Evolutionary conservation across 2,329 filamentous ascomycete species (phyloP).

Genomic region (Exophiala lecanii-corni): DNA sequence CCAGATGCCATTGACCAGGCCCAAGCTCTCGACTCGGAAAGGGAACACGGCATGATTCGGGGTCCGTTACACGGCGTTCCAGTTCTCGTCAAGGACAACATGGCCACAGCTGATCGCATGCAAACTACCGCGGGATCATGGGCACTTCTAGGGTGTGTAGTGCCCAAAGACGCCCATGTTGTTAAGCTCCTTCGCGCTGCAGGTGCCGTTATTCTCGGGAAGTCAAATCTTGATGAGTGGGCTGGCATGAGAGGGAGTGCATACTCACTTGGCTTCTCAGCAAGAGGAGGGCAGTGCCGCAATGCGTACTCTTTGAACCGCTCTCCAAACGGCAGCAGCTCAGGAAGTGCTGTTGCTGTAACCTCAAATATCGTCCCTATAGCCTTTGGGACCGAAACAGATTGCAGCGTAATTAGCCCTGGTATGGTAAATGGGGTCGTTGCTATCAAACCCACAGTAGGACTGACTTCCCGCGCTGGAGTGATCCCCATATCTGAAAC

Average conservation of each 20-base stretch:
- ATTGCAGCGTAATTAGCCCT: conserved; percentile 32
- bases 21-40: conserved; percentile 26
- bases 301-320: conserved; percentile 53
- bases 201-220: conserved; percentile 33
- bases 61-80: conserved; percentile 34
- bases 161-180: conserved; percentile 27
- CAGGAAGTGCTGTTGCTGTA: conserved; percentile 32
- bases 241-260: conserved; percentile 22
- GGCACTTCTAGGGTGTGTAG: conserved; percentile 24
- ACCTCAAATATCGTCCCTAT: conserved; percentile 33
- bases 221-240: conserved; percentile 31
- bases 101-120: conserved; percentile 29
- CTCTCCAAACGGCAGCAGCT: conserved; percentile 24
- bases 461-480: conserved; percentile 30
- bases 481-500: conserved; percentile 30
- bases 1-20: conserved; percentile 26
- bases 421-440: conserved; percentile 32
- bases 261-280: conserved; percentile 60
- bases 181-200: conserved; percentile 28
- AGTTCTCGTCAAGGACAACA: conserved; percentile 32
- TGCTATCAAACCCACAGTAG: conserved; percentile 33
- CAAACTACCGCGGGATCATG: conserved; percentile 29
- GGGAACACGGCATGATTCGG: conserved; percentile 25
- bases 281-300: conserved; percentile 59
- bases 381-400: conserved; percentile 34